A percentile compares a stretch with the other conserved stretches of the same genome.
Evolutionary conservation across 495 filamentous ascomycete genomes (phyloP).

Genomic region (Alectoria sarmentosa): DNA sequence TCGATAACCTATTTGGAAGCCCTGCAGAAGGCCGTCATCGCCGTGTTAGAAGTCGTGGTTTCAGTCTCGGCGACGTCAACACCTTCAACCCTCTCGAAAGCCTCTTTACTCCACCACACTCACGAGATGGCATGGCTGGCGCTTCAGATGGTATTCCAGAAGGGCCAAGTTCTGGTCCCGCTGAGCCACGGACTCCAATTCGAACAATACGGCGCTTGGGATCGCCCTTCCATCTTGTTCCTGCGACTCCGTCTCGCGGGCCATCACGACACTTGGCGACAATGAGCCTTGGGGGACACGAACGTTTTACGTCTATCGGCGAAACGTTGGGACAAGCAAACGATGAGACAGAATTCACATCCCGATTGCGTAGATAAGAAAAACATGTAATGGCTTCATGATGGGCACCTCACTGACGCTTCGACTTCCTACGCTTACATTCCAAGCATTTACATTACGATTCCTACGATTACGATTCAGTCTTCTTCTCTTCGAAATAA

Average conservation of each 20-base stretch:
- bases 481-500: conserved; percentile 8
- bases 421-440: background rate
- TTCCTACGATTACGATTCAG: conserved; percentile 10
- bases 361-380: no score
- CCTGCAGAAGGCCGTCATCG: conserved; percentile 43
- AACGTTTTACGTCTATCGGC: conserved; percentile 24
- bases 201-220: conserved; percentile 40
- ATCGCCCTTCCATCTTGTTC: conserved; percentile 41
- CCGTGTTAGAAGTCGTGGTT: conserved; percentile 45
- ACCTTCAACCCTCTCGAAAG: conserved; percentile 37
- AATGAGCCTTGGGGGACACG: conserved; percentile 24
- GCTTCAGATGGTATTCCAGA: background rate
- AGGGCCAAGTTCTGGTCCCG: background rate
- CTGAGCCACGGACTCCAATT: conserved; percentile 9
- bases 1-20: conserved; percentile 42
- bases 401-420: background rate
- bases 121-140: conserved; percentile 9
- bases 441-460: conserved; percentile 5
- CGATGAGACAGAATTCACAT: conserved; percentile 9
- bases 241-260: conserved; percentile 20
- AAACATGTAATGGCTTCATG: background rate
- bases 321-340: conserved; percentile 20
- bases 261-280: conserved; percentile 22
- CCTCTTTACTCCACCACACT: conserved; percentile 41
- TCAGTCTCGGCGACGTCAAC: conserved; percentile 39